Base-by-base conservation (phyloP, 192 early-diverging fungal species). In the Allomyces macrogynus region DNA sequence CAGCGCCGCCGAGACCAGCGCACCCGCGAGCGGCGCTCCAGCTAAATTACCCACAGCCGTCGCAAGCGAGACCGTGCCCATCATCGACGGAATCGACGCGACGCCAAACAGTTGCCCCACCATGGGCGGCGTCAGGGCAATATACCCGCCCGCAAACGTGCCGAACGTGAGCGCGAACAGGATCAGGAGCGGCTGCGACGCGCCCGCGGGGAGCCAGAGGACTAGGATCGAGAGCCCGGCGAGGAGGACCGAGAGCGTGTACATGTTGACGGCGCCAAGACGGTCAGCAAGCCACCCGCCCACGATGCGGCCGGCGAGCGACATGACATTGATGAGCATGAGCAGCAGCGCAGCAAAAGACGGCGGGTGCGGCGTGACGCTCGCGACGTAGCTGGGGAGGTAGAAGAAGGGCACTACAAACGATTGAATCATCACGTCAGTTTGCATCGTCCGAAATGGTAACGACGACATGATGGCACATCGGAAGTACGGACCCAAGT, bases 171-270 rank as follows among this genome's bases (percentile, higher is more conserved):
- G 18, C 18, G 79, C 63, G 1, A 69, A 68, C 40, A 81, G 78
- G 43, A 69, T n/a, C 16, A 74, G 32, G 12, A 78, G 63, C 2
- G 69, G 23, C 1, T 61, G 40, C 24, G 73, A 78, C 2, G 66
- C 62, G 62, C 62, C 72, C 24, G 77, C 65, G 23, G 77, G 73
- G 4, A 74, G 72, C 81, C 81, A 83, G 10, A 81, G 25, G 1
- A 81, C 14, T 5, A 76, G 43, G 2, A 74, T 63, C 0, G 67
- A 43, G 0, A 76, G 18, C 0, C 70, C 54, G 25, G 44, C 66
- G 11, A 71, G 24, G 68, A 65, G 69, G 0, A 54, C 25, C 24
- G 65, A 43, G 18, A 71, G 24, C n/a, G 75, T 63, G 57, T 72
- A 68, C 7, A 68, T 44, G 40, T 65, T 63, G 64, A 77, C 64